phyloP scores from a whole-genome alignment of 805 yeast species.

The Barnettozyma salicaria region DNA sequence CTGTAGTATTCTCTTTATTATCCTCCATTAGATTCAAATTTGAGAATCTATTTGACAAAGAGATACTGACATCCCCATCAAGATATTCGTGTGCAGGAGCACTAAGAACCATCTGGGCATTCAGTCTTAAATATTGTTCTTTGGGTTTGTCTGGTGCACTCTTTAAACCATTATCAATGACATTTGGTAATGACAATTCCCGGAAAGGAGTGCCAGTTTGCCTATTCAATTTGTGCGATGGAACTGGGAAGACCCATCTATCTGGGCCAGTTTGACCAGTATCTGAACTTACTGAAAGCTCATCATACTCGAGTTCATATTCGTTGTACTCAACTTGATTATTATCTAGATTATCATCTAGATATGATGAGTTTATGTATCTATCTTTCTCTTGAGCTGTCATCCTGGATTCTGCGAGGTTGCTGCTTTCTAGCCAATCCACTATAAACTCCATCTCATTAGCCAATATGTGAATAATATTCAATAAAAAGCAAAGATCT shows the following conservation, averaged over 20 bases:
- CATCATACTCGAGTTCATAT: background rate
- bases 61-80: background rate
- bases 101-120: background rate
- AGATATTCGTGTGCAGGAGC: constrained; percentile 4
- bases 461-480: background rate
- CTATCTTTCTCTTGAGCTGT: constrained; percentile 5
- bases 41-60: constrained; percentile 6
- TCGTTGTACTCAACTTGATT: background rate
- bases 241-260: background rate
- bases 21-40: constrained; percentile 1
- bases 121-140: background rate
- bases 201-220: background rate
- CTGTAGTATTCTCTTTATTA: constrained; percentile 4
- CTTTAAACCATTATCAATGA: constrained; percentile 1
- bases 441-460: constrained; percentile 8
- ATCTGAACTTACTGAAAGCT: background rate
- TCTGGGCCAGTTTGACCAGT: background rate
- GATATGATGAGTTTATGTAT: background rate
- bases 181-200: constrained; percentile 2
- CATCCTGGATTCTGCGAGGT: constrained; percentile 4
- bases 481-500: background rate
- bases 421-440: constrained; percentile 11
- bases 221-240: no score
- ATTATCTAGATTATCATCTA: background rate
- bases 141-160: constrained; percentile 2